Evolutionary conservation across 768 basidiomycete species (phyloP), one percentile per base, ranked within the genome.

Genomic region (Agaricus blazei): DNA sequence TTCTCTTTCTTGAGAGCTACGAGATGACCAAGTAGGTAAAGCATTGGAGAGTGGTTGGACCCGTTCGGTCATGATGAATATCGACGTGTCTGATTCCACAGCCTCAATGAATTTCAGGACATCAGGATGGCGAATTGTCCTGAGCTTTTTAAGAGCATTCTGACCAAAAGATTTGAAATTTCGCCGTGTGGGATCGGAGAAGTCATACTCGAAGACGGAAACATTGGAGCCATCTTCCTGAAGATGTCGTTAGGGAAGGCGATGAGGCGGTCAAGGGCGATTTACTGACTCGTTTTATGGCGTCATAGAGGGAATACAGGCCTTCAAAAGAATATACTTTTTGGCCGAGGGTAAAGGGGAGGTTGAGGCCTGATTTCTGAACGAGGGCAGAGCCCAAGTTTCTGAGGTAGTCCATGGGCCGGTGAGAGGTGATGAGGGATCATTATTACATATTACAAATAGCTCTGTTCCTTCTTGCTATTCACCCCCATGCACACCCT

Each of bases 31-130:
- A 9, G 82, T 74, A 40, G 81, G 71, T 48, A 97, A 66, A 1
- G 82, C 80, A 7, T 71, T 66, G 12, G 80, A 75, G 19, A 98
- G 72, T 4, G 96, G 92, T 31, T 82, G 78, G 11, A 98, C 87
- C 3, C 92, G 87, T 70, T 99, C 97, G 1, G 97, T 99, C 78
- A 98, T 90, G 63, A 99, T 90, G 67, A 91, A 88, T 42, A 98
- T 81, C 0, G 81, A 81, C 11, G 82, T 81, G 50, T 98, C 97
- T 1, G 93, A 88, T 67, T 98, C 95, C 15, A 92, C 83, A 1
- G 82, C 91, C 59, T 98, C 97, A 75, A 99, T 83, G 71, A 95
- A 98, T 67, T 90, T 95, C 62, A 99, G 82, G 1, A 98, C 83
- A 69, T 98, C 94, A 0, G 97, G 97, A 76, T 99, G 97, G 36